Percentiles rank a stretch among this genome's conserved stretches.
Evolutionary conservation across 2,329 filamentous ascomycete species (phyloP).

Genomic region (Neocatenulostroma microsporum): DNA sequence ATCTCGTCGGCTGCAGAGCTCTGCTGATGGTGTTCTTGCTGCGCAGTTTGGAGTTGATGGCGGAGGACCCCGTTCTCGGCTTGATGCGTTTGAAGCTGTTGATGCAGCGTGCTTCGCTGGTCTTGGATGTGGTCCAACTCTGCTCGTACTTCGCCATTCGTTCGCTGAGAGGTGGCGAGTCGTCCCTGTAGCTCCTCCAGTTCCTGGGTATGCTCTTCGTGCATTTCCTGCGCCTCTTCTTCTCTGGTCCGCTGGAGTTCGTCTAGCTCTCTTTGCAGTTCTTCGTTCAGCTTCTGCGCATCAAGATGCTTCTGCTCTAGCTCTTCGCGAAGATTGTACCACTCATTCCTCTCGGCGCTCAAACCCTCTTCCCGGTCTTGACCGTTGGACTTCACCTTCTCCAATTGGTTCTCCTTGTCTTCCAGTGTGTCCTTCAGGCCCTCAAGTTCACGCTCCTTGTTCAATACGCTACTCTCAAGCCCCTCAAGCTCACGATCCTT

Average conservation of each 20-base stretch:
- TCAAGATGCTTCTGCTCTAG: conserved; percentile 41
- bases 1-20: too few species aligned
- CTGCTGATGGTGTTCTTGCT: too few species aligned
- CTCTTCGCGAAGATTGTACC: conserved; percentile 53
- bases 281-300: conserved; percentile 63
- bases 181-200: conserved; percentile 15
- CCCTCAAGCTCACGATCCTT: too few species aligned
- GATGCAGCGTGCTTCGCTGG: conserved; percentile 15
- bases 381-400: conserved; percentile 6
- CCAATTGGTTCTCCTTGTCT: conserved; percentile 8
- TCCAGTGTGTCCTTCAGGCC: not conserved
- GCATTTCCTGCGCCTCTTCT: conserved; percentile 17
- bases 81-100: conserved; percentile 49
- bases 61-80: conserved; percentile 23
- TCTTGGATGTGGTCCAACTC: conserved; percentile 11
- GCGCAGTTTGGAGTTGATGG: conserved; percentile 35
- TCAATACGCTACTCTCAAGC: too few species aligned
- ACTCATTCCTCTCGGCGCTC: conserved; percentile 20
- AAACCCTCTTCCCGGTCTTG: conserved; percentile 9
- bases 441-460: conserved; percentile 6
- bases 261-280: conserved; percentile 70
- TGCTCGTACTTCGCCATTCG: conserved; percentile 12
- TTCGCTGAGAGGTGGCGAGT: conserved; percentile 8
- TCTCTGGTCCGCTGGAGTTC: conserved; percentile 48
- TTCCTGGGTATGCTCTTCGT: conserved; percentile 18